phyloP scores from a whole-genome alignment of 2,329 filamentous ascomycete genomes.

The Venturia pyrina region DNA sequence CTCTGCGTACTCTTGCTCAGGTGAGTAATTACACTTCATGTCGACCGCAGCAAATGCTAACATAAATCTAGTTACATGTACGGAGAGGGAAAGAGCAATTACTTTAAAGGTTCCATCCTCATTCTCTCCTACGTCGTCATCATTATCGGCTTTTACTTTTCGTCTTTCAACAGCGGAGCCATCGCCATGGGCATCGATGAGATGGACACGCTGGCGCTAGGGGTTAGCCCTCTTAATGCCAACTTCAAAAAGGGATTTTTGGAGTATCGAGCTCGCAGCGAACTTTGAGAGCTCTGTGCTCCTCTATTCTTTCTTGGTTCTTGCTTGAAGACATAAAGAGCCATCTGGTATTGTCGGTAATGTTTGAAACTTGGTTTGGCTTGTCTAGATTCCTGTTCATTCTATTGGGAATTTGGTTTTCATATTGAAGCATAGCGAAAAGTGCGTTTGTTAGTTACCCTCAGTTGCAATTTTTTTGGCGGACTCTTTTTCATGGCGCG shows the following conservation, averaged over 20 bases:
- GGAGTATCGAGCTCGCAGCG: background rate
- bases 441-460: background rate
- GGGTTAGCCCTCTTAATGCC: conserved; percentile 5
- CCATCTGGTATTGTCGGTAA: background rate
- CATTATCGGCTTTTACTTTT: conserved; percentile 83
- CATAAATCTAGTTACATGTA: conserved; percentile 99
- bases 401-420: background rate
- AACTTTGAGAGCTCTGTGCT: background rate
- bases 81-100: conserved; percentile 98
- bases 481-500: background rate
- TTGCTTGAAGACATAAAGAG: background rate
- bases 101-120: conserved; percentile 97
- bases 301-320: background rate
- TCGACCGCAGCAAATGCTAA: conserved; percentile 40
- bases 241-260: background rate
- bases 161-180: conserved; percentile 38
- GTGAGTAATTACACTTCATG: conserved; percentile 15
- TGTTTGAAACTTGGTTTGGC: background rate
- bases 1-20: conserved; percentile 1
- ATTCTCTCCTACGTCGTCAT: conserved; percentile 90
- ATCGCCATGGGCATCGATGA: conserved; percentile 28
- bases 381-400: background rate
- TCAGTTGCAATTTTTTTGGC: background rate
- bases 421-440: background rate
- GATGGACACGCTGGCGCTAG: conserved; percentile 26